Conservation (phyloP, 2,329 filamentous ascomycete species). For the Calonectria ilicicola region DNA sequence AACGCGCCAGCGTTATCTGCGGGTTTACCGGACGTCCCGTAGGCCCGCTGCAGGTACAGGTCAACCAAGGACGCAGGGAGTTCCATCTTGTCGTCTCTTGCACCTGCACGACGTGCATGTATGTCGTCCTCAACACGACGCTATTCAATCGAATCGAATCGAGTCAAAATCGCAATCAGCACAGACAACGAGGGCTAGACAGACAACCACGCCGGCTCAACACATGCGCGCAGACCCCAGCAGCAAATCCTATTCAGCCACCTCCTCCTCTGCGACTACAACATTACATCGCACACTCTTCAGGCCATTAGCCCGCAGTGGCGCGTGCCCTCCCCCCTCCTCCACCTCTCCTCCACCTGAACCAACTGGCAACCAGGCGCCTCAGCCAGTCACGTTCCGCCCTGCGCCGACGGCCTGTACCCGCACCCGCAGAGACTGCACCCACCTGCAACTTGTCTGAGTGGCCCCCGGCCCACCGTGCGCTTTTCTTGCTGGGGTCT, state of each 20-base stretch:
- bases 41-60: constrained; percentile 4
- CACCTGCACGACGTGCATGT: constrained; percentile 3
- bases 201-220: neutral
- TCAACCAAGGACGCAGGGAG: neutral
- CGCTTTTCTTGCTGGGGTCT: neutral
- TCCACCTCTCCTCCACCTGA: neutral
- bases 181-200: neutral
- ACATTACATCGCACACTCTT: constrained; percentile 5
- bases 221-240: neutral
- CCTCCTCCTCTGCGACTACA: neutral
- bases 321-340: constrained; percentile 11
- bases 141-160: neutral
- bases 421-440: constrained; percentile 1
- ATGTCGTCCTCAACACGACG: neutral
- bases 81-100: neutral
- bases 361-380: constrained; percentile 2
- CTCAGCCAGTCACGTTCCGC: neutral
- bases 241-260: constrained; percentile 2
- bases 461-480: constrained; percentile 3
- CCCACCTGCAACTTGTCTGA: constrained; percentile 10
- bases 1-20: constrained; percentile 3
- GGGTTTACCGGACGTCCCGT: constrained; percentile 1
- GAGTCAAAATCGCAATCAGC: too few relatives aligned
- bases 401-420: constrained; percentile 1
- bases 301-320: neutral